Evolutionary conservation across 1,284 basidiomycete species (phyloP).

Genomic region (Inonotus hispidus): DNA sequence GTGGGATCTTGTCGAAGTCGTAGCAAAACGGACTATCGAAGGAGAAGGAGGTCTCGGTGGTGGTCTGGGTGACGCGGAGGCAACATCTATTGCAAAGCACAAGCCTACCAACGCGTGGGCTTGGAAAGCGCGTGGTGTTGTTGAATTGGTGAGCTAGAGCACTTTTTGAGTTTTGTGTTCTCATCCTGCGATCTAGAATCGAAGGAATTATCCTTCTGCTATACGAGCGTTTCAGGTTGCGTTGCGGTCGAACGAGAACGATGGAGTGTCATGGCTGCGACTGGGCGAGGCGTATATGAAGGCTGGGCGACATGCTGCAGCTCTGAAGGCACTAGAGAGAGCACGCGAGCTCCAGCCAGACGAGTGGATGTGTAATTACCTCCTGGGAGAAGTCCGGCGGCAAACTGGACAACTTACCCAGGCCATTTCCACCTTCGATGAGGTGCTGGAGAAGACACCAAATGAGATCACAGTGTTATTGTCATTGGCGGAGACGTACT

Average conservation of each 20-base stretch:
- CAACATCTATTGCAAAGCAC: conserved; percentile 44
- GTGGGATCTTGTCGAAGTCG: conserved; percentile 94
- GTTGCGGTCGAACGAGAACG: conserved; percentile 74
- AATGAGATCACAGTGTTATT: conserved; percentile 68
- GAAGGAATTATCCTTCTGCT: conserved; percentile 70
- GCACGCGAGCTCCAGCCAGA: conserved; percentile 65
- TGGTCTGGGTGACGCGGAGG: conserved; percentile 44
- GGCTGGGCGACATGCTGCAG: conserved; percentile 85
- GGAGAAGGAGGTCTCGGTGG: conserved; percentile 81
- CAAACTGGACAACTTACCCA: conserved; percentile 74
- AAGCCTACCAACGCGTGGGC: conserved; percentile 91
- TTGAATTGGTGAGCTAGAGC: conserved; percentile 69
- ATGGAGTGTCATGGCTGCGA: conserved; percentile 81
- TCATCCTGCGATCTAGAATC: conserved; percentile 45
- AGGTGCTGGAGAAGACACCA: conserved; percentile 53
- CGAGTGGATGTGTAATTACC: conserved; percentile 83
- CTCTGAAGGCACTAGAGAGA: conserved; percentile 80
- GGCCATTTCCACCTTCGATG: conserved; percentile 66
- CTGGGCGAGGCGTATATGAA: conserved; percentile 90
- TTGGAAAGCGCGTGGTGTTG: conserved; percentile 95
- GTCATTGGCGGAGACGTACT: conserved; percentile 68
- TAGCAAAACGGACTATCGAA: conserved; percentile 88
- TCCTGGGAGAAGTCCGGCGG: conserved; percentile 82
- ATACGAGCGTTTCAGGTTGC: conserved; percentile 88
- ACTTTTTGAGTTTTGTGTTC: neutral